Evolutionary conservation across 495 filamentous ascomycete genomes (phyloP).

Genomic region (Xylaria acuta): DNA sequence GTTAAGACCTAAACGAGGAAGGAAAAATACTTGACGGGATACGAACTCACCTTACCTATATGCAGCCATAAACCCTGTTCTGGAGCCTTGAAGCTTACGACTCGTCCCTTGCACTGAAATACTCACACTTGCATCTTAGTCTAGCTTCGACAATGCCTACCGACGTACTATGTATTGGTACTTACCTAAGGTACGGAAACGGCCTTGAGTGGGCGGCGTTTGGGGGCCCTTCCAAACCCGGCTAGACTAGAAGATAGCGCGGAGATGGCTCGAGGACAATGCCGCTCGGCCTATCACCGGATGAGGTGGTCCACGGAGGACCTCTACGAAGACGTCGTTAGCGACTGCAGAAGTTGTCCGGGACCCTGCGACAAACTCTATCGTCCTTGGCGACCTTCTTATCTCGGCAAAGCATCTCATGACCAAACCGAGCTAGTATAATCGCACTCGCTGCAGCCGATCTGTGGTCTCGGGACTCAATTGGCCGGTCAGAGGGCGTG

Average conservation of each 20-base stretch:
- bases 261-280: background rate
- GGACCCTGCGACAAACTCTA: slow-evolving; percentile 6
- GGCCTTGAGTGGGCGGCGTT: background rate
- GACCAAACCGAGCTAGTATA: slow-evolving; percentile 6
- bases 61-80: background rate
- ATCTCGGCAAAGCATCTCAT: slow-evolving; percentile 23
- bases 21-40: background rate
- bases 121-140: no score
- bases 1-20: background rate
- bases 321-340: background rate
- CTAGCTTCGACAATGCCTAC: background rate
- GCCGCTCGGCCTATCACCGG: slow-evolving; percentile 2
- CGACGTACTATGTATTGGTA: no score
- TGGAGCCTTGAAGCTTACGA: background rate
- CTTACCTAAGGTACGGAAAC: background rate
- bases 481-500: slow-evolving; percentile 2
- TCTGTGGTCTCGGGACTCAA: background rate
- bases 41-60: background rate
- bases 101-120: background rate
- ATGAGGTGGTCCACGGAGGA: background rate
- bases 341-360: background rate
- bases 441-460: background rate
- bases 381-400: slow-evolving; percentile 10
- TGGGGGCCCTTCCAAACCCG: background rate
- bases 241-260: background rate